Evolutionary conservation across 176 grass and related monocot genomes (phyloP).

Genomic region (Otatea glauca): DNA sequence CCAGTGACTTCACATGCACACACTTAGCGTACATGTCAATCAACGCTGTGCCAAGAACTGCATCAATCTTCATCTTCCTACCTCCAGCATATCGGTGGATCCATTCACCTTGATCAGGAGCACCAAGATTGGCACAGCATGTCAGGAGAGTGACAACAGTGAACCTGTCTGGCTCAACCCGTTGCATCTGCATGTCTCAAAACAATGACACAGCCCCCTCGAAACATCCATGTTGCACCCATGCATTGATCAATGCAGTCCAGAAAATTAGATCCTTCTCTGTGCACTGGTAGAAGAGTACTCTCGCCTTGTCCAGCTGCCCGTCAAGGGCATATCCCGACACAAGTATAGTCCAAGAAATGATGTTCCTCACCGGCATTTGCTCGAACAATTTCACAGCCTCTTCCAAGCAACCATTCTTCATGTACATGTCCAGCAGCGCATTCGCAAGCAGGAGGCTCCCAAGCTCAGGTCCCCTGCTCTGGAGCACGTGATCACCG

Average conservation of each 20-base stretch:
- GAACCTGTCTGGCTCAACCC: slow-evolving; percentile 65
- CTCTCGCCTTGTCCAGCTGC: slow-evolving; percentile 59
- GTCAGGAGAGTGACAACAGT: slow-evolving; percentile 64
- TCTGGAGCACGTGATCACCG: slow-evolving; percentile 53
- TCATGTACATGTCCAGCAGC: slow-evolving; percentile 65
- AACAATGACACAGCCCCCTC: slow-evolving; percentile 66
- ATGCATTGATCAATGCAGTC: slow-evolving; percentile 75
- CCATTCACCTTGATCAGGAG: slow-evolving; percentile 63
- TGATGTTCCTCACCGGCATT: slow-evolving; percentile 60
- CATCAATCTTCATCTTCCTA: slow-evolving; percentile 54
- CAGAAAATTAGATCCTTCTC: slow-evolving; percentile 71
- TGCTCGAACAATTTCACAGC: slow-evolving; percentile 51
- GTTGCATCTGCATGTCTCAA: slow-evolving; percentile 61
- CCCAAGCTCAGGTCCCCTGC: slow-evolving; percentile 55
- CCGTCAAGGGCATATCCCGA: slow-evolving; percentile 50
- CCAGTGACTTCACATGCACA: slow-evolving; percentile 51
- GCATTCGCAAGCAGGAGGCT: slow-evolving; percentile 61
- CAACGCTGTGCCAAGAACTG: slow-evolving; percentile 51
- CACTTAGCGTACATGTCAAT: slow-evolving; percentile 74
- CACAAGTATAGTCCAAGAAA: slow-evolving; percentile 67
- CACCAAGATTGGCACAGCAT: slow-evolving; percentile 61
- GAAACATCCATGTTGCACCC: slow-evolving; percentile 53
- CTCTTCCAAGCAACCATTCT: slow-evolving; percentile 57
- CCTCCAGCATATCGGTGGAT: slow-evolving; percentile 50
- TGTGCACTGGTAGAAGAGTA: slow-evolving; percentile 52